These are phyloP conservation scores for Pholiota conissans DNA, from an alignment of 768 basidiomycete species.

Conservation along the genomic window DNA sequence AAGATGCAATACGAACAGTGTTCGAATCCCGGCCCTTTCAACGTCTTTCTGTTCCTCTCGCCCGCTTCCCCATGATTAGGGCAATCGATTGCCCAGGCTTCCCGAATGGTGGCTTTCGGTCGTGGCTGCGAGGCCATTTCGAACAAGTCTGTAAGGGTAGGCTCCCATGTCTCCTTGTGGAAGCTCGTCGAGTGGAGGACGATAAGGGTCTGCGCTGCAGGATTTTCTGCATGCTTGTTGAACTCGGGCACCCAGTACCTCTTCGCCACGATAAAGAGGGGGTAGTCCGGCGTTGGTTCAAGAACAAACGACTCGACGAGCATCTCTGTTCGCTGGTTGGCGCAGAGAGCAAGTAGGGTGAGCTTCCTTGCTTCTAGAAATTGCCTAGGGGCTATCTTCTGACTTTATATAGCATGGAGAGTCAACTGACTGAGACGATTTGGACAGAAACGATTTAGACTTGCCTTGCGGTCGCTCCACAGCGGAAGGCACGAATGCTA, in stretches of 20 bases:
- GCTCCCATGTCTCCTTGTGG: slow-evolving; percentile 76
- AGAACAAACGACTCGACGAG: slow-evolving; percentile 21
- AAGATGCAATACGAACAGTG: slow-evolving; percentile 37
- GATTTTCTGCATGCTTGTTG: slow-evolving; percentile 32
- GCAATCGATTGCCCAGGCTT: slow-evolving; percentile 71
- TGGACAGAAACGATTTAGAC: neutral
- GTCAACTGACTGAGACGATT: neutral
- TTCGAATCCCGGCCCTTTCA: slow-evolving; percentile 43
- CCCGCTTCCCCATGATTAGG: slow-evolving; percentile 73
- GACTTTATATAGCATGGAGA: slow-evolving; percentile 3
- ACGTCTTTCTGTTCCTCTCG: slow-evolving; percentile 46
- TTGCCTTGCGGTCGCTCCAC: neutral
- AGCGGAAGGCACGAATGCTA: neutral
- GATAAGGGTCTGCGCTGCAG: slow-evolving; percentile 53
- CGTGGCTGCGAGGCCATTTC: slow-evolving; percentile 19
- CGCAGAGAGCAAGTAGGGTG: neutral
- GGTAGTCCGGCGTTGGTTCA: slow-evolving; percentile 41
- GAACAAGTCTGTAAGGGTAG: slow-evolving; percentile 52
- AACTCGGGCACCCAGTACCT: slow-evolving; percentile 50
- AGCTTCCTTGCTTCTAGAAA: slow-evolving; percentile 5
- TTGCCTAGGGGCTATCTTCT: neutral
- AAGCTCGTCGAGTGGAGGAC: slow-evolving; percentile 73
- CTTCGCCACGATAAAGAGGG: slow-evolving; percentile 55
- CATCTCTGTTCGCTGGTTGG: slow-evolving; percentile 8
- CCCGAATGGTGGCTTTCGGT: slow-evolving; percentile 33